A percentile compares a stretch with the other conserved stretches of the same genome.
phyloP scores from a whole-genome alignment of 768 basidiomycete genomes.

The Leccinellum albellum region DNA sequence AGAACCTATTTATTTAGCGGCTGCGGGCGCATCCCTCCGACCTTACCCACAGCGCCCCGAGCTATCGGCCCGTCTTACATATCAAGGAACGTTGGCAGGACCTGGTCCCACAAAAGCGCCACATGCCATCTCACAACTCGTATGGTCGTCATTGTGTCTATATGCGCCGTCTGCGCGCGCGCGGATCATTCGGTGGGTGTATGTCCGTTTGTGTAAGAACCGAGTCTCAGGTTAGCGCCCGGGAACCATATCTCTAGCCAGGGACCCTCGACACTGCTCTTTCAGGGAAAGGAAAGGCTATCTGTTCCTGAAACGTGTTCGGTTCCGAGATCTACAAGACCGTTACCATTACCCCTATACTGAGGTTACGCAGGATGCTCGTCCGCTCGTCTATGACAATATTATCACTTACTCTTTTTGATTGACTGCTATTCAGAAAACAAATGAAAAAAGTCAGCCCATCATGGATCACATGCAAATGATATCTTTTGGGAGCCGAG shows the following conservation, averaged over 20 bases:
- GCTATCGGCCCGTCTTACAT: neutral
- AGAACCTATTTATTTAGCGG: neutral
- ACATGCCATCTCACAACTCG: neutral
- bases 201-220: neutral
- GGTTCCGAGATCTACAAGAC: neutral
- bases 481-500: neutral
- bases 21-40: neutral
- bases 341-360: too few species aligned
- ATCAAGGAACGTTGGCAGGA: neutral
- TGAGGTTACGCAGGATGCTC: neutral
- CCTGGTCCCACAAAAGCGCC: too few species aligned
- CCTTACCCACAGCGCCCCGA: neutral
- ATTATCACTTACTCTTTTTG: neutral
- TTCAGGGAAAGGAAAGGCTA: neutral
- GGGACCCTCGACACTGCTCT: neutral
- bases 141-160: neutral
- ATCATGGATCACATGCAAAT: neutral
- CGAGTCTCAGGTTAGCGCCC: neutral
- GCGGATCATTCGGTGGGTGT: too few species aligned
- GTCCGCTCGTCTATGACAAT: neutral
- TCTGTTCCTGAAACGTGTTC: neutral
- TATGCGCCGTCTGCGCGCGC: neutral
- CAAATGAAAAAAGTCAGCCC: neutral
- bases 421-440: neutral
- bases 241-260: neutral